Conservation (phyloP, 1,284 basidiomycete species). For the Kwoniella shivajii region DNA sequence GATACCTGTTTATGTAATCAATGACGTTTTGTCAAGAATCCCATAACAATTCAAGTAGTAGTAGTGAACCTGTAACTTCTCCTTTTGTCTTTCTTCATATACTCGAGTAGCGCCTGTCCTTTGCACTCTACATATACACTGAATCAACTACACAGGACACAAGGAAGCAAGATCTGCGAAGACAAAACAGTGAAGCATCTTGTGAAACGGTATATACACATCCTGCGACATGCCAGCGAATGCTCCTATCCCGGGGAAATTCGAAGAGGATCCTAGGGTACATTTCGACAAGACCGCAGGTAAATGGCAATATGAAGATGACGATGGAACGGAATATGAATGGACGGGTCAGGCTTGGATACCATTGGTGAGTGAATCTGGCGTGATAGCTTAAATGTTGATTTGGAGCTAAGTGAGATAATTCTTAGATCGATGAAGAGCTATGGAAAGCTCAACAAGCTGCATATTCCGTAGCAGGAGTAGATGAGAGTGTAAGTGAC, state of each 20-base stretch:
- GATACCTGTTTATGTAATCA: too few relatives aligned
- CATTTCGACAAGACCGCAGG: conserved; percentile 68
- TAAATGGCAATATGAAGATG: conserved; percentile 87
- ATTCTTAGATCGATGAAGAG: conserved; percentile 84
- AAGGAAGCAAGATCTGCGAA: too few relatives aligned
- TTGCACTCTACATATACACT: too few relatives aligned
- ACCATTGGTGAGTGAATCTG: conserved; percentile 65
- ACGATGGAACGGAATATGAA: conserved; percentile 84
- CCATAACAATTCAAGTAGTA: too few relatives aligned
- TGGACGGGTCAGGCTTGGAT: conserved; percentile 85
- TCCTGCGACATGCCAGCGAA: conserved; percentile 29
- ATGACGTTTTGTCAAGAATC: too few relatives aligned
- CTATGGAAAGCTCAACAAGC: conserved; percentile 83
- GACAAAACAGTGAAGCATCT: neutral
- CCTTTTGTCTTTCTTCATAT: too few relatives aligned
- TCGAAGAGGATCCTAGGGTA: conserved; percentile 74
- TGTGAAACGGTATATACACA: neutral
- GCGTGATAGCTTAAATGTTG: too few relatives aligned
- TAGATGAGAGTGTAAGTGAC: conserved; percentile 79
- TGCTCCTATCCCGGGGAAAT: conserved; percentile 58
- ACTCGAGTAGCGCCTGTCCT: too few relatives aligned
- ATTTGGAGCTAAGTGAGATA: too few relatives aligned
- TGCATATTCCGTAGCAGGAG: conserved; percentile 83
- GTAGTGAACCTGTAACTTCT: too few relatives aligned
- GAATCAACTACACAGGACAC: too few relatives aligned